Evolutionary conservation across 1,284 basidiomycete species (phyloP), one percentile per base, ranked within the genome.

Genomic region (Irpex sp.): DNA sequence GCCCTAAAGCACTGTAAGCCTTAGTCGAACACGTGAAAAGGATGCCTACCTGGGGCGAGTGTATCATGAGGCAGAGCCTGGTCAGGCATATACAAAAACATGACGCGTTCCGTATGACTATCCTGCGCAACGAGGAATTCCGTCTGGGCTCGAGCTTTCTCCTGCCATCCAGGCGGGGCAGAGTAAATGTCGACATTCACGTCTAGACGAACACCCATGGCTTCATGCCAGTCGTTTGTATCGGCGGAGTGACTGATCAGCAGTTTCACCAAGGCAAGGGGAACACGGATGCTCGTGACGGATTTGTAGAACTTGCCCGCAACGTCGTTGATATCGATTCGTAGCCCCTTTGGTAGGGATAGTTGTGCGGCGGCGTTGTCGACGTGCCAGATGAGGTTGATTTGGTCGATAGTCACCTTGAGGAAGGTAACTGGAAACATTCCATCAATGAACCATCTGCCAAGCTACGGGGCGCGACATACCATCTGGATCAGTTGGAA

Each of bases 61-160:
- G 62, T 59, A 44, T 62, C 69, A 62, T 56, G 34, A 49, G 64
- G 55, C 51, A 61, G 1, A 61, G 60, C 44, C 54, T 64, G 17
- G 58, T 61, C 47, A 57, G 66, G 60, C 65, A 68, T 57, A 60
- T 92, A 85, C 70, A 94, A 78, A 65, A 79, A 80, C 67, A 79
- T 78, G 3, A 87, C 85, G 65, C 95, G 82, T 21, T 81, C 82
- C 2, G 92, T 94, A 15, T 79, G 72, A 17, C 68, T 71, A 72
- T 97, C 95, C 74, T 97, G 91, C 54, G 80, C 78, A n/a, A 77
- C 75, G 17, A 97, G 72, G 72, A 93, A 97, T 7, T 79, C 76
- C 9, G 81, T 76, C 73, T 97, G 95, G 4, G 72, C 73, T 40
- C 74, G 69, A 0, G 85, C 85, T 37, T 77, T 74, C 37, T 81